A percentile compares a stretch with the other conserved stretches of the same genome.
phyloP scores from a whole-genome alignment of 2,329 filamentous ascomycete species.

The Trichoderma cornu-damae region DNA sequence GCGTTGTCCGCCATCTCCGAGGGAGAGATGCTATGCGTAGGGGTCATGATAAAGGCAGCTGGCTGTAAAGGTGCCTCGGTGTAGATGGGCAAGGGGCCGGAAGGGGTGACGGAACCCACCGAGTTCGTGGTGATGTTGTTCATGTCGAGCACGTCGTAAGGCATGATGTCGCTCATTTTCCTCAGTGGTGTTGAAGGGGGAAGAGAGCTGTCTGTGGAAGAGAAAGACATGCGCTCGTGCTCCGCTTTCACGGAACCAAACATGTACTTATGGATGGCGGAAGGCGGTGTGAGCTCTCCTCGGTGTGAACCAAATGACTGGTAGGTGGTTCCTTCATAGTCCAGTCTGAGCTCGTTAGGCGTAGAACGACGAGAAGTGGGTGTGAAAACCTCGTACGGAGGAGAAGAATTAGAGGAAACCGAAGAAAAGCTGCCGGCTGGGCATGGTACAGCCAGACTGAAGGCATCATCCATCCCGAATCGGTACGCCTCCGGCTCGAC shows the following conservation, averaged over 20 bases:
- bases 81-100: conserved; percentile 35
- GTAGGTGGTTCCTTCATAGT: conserved; percentile 36
- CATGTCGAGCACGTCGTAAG: conserved; percentile 39
- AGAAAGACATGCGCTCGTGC: conserved; percentile 32
- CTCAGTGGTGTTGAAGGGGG: conserved; percentile 37
- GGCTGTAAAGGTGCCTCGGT: conserved; percentile 31
- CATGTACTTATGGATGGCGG: conserved; percentile 34
- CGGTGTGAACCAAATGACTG: conserved; percentile 27
- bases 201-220: conserved; percentile 26
- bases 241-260: conserved; percentile 34
- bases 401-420: conserved; percentile 35
- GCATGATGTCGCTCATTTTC: conserved; percentile 32
- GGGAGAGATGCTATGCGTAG: conserved; percentile 37
- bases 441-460: conserved; percentile 35
- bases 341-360: conserved; percentile 36
- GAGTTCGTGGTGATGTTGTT: conserved; percentile 29
- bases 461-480: conserved; percentile 39
- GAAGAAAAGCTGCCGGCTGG: conserved; percentile 39
- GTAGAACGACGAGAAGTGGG: conserved; percentile 43
- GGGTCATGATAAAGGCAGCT: conserved; percentile 38
- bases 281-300: conserved; percentile 35
- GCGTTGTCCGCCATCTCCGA: conserved; percentile 37
- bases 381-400: conserved; percentile 41
- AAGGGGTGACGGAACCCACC: conserved; percentile 37
- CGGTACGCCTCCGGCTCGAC: conserved; percentile 33